Evolutionary conservation across 2,329 filamentous ascomycete genomes (phyloP), one percentile per base, ranked within the genome.

Genomic region (Phaeosphaeriaceae sp.): DNA sequence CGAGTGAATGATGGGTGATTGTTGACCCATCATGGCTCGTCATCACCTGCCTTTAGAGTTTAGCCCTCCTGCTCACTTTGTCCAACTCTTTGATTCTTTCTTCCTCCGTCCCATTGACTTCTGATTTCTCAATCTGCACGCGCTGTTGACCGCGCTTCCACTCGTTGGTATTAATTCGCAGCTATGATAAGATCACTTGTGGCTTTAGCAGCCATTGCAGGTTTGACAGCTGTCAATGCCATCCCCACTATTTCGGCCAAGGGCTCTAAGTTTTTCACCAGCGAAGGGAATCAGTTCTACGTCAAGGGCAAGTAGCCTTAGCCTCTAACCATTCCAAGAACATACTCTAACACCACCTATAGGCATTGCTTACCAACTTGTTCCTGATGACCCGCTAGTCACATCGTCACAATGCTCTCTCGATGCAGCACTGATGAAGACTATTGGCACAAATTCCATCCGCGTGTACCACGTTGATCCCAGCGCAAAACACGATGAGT

Each of bases 391-490:
- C 68, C 92, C 91, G 40, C 83, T 96, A 54, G 76, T 89, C 60
- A 83, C 94, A 69, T 81, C 83, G 33, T 83, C 83, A 39, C 92
- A 96, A 77, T 95, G 90, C 77, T 73, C 81, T 62, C 84, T 85
- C 60, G 92, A 96, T 76, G 87, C 87, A 34, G 71, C 77, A 13
- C 80, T 92, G 66, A 95, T 96, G 89, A 82, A 89, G 71, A 84
- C 86, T 15, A 79, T 96, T 45, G 90, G 90, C 54, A 84, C 88
- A 69, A 96, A 96, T 71, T 82, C 88, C 23, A 91, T 96, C 65
- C 89, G 92, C 48, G 88, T 94, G 50, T 96, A 96, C 74, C 90
- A 96, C 67, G 90, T 96, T 53, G 87, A 95, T 63, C 77, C 89
- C 2, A 71, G 75, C 2, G 84, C 77, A 26, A 78, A 93, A 69